Evolutionary conservation across 768 basidiomycete species (phyloP), one percentile per base, ranked within the genome.

Genomic region (Clathrus columnatus): DNA sequence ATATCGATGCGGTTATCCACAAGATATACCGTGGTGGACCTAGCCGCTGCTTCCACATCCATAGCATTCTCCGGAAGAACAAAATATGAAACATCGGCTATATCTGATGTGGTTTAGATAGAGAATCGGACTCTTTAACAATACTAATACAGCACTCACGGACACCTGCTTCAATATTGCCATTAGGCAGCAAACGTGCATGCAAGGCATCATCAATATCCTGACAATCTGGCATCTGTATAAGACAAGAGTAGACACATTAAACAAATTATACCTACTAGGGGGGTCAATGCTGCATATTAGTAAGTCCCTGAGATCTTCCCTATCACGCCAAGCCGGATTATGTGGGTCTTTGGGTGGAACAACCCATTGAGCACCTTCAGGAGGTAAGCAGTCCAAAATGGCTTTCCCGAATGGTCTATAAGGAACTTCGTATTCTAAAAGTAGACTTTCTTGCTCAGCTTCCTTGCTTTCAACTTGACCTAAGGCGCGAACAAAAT

Each of bases 1-100:
- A 99, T 99, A 72, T 98, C 96, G 50, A 99, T 92, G 29, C 95
- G 89, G 69, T 94, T 95, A 74, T 99, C 95, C 5, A 98, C 95
- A 1, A 99, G 81, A 67, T 98, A 99, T 0, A 99, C 95, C 0
- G 95, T 98, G 4, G 95, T 97, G 4, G 95, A 95, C 58, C 95
- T 76, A 17, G 92, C 80, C n/a, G 93, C 90, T 20, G 95, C 95
- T 68, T 99, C 95, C 44, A 73, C 84, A 61, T 99, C 95, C 92
- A 99, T 98, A 0, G 94, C 83, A 42, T 87, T 99, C 63, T 94
- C 91, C 1, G 93, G 76, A 51, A 79, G 83, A 0, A 99, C 95
- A 61, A 99, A 99, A 68, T 97, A 84, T 5, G 95, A 96, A 1
- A 99, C 95, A 65, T 99, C 96, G 56, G 95, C 95, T 60, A 99